Percentiles rank a stretch among this genome's conserved stretches.
phyloP scores from a whole-genome alignment of 2,329 filamentous ascomycete genomes.

The Fusarium nurragi region DNA sequence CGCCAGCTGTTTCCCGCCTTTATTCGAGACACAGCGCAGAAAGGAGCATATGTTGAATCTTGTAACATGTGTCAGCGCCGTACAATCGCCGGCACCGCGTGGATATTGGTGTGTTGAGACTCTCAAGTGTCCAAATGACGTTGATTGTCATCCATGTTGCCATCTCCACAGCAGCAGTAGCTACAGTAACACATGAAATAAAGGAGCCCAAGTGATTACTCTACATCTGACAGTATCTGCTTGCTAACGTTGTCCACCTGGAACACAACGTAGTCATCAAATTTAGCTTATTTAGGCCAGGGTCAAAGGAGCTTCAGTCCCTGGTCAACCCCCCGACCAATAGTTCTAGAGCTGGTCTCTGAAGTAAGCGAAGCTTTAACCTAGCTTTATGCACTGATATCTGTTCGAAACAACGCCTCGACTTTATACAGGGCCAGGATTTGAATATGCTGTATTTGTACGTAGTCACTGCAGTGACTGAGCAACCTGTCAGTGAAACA shows the following conservation, averaged over 20 bases:
- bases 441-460: background rate
- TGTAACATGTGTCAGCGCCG: background rate
- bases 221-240: conserved; percentile 1
- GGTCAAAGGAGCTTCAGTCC: conserved; percentile 8
- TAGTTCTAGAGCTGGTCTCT: background rate
- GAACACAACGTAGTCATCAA: background rate
- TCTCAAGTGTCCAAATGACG: conserved; percentile 10
- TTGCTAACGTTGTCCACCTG: conserved; percentile 1
- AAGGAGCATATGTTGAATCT: background rate
- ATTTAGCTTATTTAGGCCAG: conserved; percentile 4
- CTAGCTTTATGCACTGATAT: background rate
- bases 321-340: background rate
- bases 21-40: background rate
- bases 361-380: conserved; percentile 7
- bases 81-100: background rate
- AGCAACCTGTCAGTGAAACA: conserved; percentile 29
- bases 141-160: conserved; percentile 1
- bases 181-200: background rate
- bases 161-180: background rate
- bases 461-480: conserved; percentile 23
- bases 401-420: conserved; percentile 16
- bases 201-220: background rate
- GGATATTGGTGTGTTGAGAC: conserved; percentile 6
- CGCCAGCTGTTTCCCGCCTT: background rate
- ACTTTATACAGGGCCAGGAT: conserved; percentile 2